phyloP scores from a whole-genome alignment of 495 filamentous ascomycete species.

The Friedmanniomyces endolithicus region DNA sequence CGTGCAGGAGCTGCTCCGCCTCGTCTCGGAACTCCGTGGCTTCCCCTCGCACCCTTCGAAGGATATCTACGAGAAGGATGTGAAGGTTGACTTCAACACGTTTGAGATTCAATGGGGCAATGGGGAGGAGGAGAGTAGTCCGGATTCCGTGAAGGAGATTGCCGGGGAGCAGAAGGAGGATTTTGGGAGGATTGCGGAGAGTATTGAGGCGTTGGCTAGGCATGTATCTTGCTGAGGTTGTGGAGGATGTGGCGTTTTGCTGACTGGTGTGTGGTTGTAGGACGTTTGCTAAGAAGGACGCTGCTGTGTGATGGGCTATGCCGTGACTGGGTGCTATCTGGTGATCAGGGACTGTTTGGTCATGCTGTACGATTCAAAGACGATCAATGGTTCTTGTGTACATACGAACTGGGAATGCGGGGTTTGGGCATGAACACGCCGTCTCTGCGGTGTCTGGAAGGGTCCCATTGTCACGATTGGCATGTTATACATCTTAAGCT shows the following conservation, averaged over 20 bases:
- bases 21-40: conserved; percentile 18
- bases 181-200: conserved; percentile 19
- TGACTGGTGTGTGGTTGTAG: background rate
- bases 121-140: conserved; percentile 13
- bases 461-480: no score
- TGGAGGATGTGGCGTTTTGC: background rate
- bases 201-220: conserved; percentile 19
- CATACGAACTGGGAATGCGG: no score
- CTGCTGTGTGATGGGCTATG: conserved; percentile 5
- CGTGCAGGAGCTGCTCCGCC: conserved; percentile 17
- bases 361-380: no score
- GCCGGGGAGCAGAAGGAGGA: conserved; percentile 21
- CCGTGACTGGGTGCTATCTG: no score
- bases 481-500: no score
- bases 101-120: conserved; percentile 23
- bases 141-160: conserved; percentile 1
- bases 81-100: conserved; percentile 18
- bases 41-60: conserved; percentile 16
- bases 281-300: conserved; percentile 21
- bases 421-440: no score
- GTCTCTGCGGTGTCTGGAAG: no score
- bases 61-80: conserved; percentile 17
- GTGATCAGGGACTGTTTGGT: no score
- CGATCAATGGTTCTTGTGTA: no score
- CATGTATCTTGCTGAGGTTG: background rate